Conservation (phyloP, 257 asterid species). For the Cinchona pubescens region DNA sequence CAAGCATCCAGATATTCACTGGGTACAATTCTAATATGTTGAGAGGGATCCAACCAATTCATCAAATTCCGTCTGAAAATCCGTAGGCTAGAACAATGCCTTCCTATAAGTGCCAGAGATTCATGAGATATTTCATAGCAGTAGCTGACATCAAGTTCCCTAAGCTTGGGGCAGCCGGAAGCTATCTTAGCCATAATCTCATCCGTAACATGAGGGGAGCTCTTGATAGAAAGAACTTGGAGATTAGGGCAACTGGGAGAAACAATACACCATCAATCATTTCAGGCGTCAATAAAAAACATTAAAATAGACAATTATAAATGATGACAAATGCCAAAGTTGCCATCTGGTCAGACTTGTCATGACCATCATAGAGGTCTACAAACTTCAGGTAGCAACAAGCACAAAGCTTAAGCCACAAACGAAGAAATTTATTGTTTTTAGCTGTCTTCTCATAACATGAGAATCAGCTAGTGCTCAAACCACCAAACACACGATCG, state of each 20-base stretch:
- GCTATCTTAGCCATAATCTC: slow-evolving; percentile 52
- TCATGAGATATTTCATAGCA: slow-evolving; percentile 74
- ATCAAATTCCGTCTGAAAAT: slow-evolving; percentile 55
- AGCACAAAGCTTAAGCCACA: not conserved
- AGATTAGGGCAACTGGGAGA: slow-evolving; percentile 71
- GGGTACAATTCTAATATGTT: slow-evolving; percentile 55
- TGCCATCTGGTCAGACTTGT: not conserved
- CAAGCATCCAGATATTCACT: slow-evolving; percentile 59
- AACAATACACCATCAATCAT: not conserved
- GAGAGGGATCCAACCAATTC: slow-evolving; percentile 79
- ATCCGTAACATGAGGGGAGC: slow-evolving; percentile 68
- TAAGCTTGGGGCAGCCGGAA: slow-evolving; percentile 53
- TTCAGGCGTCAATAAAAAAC: not conserved
- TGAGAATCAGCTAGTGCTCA: too few relatives aligned
- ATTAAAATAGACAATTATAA: not conserved
- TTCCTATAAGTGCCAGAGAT: slow-evolving; percentile 55
- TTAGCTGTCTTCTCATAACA: too few relatives aligned
- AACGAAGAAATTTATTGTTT: not conserved
- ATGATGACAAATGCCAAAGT: not conserved
- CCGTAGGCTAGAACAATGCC: slow-evolving; percentile 42
- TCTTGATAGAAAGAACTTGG: slow-evolving; percentile 66
- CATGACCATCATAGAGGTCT: not conserved
- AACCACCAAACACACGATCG: not conserved
- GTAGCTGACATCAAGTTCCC: slow-evolving; percentile 77
- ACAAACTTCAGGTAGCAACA: not conserved